Percentiles rank a stretch among this genome's conserved stretches.
Evolutionary conservation across 257 asterid genomes (phyloP).

Genomic region (Solanum bulbocastanum): DNA sequence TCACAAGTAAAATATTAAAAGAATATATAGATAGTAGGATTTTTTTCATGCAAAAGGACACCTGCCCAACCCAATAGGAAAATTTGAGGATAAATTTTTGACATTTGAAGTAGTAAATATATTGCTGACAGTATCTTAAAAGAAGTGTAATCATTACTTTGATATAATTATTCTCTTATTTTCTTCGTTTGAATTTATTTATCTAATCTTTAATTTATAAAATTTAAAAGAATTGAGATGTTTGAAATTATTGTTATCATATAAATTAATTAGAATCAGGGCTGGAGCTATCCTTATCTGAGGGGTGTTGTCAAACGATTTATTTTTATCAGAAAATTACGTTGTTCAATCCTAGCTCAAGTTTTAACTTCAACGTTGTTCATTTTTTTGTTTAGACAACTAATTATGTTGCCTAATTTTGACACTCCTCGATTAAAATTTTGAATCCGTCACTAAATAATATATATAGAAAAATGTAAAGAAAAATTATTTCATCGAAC

Average conservation of each 20-base stretch:
- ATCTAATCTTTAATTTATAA: too few relatives aligned
- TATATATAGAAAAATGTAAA: too few relatives aligned
- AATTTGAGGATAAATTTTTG: background rate
- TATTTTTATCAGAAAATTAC: too few relatives aligned
- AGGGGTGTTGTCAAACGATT: background rate
- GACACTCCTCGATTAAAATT: background rate
- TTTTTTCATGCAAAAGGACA: background rate
- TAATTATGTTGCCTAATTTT: too few relatives aligned
- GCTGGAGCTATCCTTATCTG: too few relatives aligned
- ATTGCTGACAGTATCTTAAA: background rate
- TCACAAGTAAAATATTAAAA: background rate
- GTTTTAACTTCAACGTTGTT: background rate
- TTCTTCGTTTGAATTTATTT: too few relatives aligned
- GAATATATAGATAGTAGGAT: background rate
- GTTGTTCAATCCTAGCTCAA: background rate
- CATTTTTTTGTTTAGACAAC: too few relatives aligned
- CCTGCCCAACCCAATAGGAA: background rate
- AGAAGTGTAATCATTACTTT: background rate
- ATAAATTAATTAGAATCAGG: too few relatives aligned
- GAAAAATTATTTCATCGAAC: too few relatives aligned
- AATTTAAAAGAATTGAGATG: too few relatives aligned
- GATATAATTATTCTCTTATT: background rate
- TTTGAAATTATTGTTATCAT: background rate
- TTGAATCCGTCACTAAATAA: fast-evolving
- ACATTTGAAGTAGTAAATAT: background rate